These are phyloP conservation scores for Capsella rubella DNA, from an alignment of 441 rosid genomes.

Conservation along the genomic window DNA sequence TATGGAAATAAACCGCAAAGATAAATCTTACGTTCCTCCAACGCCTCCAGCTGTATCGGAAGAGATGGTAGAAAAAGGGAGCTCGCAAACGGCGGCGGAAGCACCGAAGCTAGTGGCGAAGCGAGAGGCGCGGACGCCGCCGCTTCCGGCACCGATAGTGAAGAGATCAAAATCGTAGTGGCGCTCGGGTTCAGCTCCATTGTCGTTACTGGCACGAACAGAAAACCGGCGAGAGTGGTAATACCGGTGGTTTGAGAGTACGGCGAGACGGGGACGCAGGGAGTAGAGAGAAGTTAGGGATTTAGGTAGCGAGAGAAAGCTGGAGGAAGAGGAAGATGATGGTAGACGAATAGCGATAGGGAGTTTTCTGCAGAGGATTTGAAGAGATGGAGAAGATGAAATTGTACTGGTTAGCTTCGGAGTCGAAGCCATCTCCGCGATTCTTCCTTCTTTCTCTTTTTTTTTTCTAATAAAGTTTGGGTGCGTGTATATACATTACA, in stretches of 20 bases:
- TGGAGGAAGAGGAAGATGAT: slow-evolving; percentile 34
- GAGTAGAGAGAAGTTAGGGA: slow-evolving; percentile 45
- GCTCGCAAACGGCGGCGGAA: slow-evolving; percentile 91
- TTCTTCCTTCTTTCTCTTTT: neutral
- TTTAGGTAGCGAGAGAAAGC: slow-evolving; percentile 46
- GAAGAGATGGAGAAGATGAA: slow-evolving; percentile 58
- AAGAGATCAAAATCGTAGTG: slow-evolving; percentile 89
- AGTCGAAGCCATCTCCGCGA: slow-evolving; percentile 52
- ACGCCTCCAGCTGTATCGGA: slow-evolving; percentile 91
- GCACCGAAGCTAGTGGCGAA: slow-evolving; percentile 87
- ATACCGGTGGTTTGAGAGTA: slow-evolving; percentile 35
- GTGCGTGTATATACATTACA: neutral
- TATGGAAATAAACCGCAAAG: neutral
- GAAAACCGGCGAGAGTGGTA: slow-evolving; percentile 47
- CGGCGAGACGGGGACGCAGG: slow-evolving; percentile 36
- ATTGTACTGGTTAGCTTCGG: slow-evolving; percentile 54
- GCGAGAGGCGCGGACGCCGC: slow-evolving; percentile 95
- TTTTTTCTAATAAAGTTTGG: neutral
- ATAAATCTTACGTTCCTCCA: slow-evolving; percentile 84
- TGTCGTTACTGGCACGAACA: slow-evolving; percentile 58
- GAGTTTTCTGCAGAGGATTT: slow-evolving; percentile 49
- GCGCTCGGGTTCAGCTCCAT: slow-evolving; percentile 65
- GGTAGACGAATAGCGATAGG: slow-evolving; percentile 43
- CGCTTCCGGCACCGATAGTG: slow-evolving; percentile 95
- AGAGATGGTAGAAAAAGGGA: slow-evolving; percentile 86